phyloP scores from a whole-genome alignment of 2,329 filamentous ascomycete species.

The Tolypocladium ovalisporum region DNA sequence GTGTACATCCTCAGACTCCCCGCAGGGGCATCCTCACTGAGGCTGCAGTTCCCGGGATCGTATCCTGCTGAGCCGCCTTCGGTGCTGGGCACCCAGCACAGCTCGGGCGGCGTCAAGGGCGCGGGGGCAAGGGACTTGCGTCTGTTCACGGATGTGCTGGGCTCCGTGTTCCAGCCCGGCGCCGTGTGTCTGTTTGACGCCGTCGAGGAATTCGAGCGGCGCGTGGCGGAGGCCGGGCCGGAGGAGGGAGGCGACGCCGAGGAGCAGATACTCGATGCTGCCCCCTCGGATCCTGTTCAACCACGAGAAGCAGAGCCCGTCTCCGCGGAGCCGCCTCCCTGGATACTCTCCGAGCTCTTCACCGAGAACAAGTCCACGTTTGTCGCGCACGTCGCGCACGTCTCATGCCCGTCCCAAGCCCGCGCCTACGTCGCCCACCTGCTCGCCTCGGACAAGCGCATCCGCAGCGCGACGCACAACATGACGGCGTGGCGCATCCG shows the following conservation, averaged over 20 bases:
- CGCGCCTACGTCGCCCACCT: conserved; percentile 62
- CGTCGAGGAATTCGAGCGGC: conserved; percentile 59
- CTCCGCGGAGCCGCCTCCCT: conserved; percentile 35
- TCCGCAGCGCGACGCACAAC: conserved; percentile 84
- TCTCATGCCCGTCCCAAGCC: conserved; percentile 61
- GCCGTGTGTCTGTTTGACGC: conserved; percentile 83
- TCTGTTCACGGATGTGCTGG: conserved; percentile 56
- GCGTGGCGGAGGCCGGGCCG: conserved; percentile 19
- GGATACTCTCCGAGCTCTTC: conserved; percentile 64
- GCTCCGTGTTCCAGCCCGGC: conserved; percentile 58
- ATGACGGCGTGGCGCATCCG: conserved; percentile 89
- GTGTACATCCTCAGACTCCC: conserved; percentile 59
- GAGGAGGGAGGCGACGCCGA: not conserved
- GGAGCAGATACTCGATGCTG: conserved; percentile 10
- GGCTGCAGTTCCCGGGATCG: conserved; percentile 54
- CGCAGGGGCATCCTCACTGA: conserved; percentile 45
- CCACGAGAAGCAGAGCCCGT: conserved; percentile 8
- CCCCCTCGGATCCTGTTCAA: not conserved
- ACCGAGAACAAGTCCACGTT: conserved; percentile 84
- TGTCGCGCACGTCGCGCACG: conserved; percentile 62
- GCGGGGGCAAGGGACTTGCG: conserved; percentile 62
- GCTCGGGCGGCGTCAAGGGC: conserved; percentile 61
- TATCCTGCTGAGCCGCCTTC: conserved; percentile 69
- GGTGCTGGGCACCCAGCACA: conserved; percentile 72
- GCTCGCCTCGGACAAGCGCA: conserved; percentile 70